phyloP scores from a whole-genome alignment of 768 basidiomycete species.

The Lyophyllum shimeji region DNA sequence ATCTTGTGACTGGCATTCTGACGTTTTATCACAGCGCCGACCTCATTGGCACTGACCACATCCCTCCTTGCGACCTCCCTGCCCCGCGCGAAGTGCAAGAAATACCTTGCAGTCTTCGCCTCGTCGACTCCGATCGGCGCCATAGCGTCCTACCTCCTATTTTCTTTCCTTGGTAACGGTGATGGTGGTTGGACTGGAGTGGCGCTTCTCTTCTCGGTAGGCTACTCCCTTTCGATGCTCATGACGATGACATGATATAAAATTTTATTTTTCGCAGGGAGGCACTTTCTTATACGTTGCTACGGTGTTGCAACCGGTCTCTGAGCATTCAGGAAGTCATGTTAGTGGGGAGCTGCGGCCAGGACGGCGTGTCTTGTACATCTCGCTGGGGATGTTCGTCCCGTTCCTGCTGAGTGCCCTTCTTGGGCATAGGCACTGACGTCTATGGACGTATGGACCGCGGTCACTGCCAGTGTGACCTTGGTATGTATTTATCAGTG shows the following conservation, averaged over 20 bases:
- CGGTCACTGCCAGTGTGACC: too few relatives aligned
- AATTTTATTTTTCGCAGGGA: slow-evolving; percentile 46
- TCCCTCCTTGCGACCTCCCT: slow-evolving; percentile 80
- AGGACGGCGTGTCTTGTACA: slow-evolving; percentile 46
- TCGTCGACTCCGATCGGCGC: slow-evolving; percentile 84
- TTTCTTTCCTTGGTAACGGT: slow-evolving; percentile 53
- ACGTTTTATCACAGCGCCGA: slow-evolving; percentile 63
- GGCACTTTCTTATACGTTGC: slow-evolving; percentile 96
- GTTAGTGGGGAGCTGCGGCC: slow-evolving; percentile 44
- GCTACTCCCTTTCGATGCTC: slow-evolving; percentile 23
- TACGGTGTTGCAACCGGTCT: slow-evolving; percentile 80
- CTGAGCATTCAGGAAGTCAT: slow-evolving; percentile 38
- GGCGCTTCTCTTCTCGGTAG: slow-evolving; percentile 82
- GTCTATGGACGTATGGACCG: background rate
- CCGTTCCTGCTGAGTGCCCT: slow-evolving; percentile 62
- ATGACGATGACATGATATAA: background rate
- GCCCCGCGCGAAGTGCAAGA: slow-evolving; percentile 64
- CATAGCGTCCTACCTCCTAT: slow-evolving; percentile 67
- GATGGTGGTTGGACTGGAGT: slow-evolving; percentile 65
- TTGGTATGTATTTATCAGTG: background rate
- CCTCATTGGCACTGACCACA: slow-evolving; percentile 85
- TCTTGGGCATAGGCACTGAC: slow-evolving; percentile 61
- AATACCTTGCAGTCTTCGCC: slow-evolving; percentile 76
- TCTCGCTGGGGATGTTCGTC: slow-evolving; percentile 68
- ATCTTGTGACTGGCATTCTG: background rate